Base-by-base conservation (phyloP, 805 yeast genomes). In the Wickerhamiella allomyrinae region DNA sequence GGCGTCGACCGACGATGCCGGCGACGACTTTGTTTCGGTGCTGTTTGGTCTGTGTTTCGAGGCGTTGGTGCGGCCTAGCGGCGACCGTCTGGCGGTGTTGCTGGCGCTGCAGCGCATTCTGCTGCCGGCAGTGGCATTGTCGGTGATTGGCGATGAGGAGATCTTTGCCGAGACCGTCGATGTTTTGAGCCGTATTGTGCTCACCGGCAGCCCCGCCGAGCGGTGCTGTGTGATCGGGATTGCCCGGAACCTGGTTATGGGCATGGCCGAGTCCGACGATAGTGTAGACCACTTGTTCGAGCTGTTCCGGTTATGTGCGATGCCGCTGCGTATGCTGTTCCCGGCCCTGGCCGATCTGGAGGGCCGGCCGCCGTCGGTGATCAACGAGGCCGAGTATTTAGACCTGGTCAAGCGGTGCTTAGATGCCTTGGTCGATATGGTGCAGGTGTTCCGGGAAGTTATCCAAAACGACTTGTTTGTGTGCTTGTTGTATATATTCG, bases 1-100 rank as follows among this genome's bases (percentile, higher is more conserved):
- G 2, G 65, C 74, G 27, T 57, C 83, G 5, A 75, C 70, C 9
- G 86, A 78, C 46, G 63, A 74, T 46, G 42, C 37, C 9, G 34
- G 41, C 7, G 51, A 48, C 9, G 46, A 34, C 8, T 81, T 86
- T 50, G 77, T 81, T 59, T 81, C 40, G 14, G 29, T 36, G 23
- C 58, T 87, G 31, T 82, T 80, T 61, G 82, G 95, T 9, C 81
- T 83, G 50, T 84, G 95, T 56, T 68, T 86, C 38, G 94, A 83
- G 51, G 73, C 79, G 0, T 65, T 86, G 46, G 70, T 79, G 38
- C 71, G 69, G 39, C 59, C 62, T 6, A 40, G 47, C 21, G 59
- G 58, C 23, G 42, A 45, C 25, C 57, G 62, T 19, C 43, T 54
- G 23, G 54, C 59, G 23, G 71, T 77, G 2, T 40, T 63, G 10